Conservation (phyloP, 2,329 filamentous ascomycete genomes). For the Ophiostoma pallidulum region DNA sequence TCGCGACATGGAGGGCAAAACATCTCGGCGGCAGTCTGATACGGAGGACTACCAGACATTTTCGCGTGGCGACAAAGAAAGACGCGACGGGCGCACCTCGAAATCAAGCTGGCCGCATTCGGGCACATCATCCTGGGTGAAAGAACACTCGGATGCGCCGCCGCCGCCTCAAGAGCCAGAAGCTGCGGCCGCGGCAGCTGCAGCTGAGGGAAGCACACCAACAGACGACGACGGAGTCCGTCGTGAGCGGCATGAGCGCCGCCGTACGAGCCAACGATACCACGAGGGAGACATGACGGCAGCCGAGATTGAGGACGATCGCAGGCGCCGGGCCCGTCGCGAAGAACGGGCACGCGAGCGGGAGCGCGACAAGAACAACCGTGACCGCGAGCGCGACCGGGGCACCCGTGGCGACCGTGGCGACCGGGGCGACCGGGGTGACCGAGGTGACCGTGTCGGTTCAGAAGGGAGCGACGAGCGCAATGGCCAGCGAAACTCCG, state of each 20-base stretch:
- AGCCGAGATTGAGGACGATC: constrained; percentile 24
- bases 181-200: constrained; percentile 1
- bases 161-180: constrained; percentile 41
- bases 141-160: constrained; percentile 53
- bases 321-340: constrained; percentile 20
- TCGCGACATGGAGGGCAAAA: constrained; percentile 31
- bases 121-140: constrained; percentile 57
- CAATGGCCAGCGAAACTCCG: constrained; percentile 30
- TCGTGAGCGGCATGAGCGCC: constrained; percentile 37
- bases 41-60: constrained; percentile 36
- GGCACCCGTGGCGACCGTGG: constrained; percentile 17
- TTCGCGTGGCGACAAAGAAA: constrained; percentile 29
- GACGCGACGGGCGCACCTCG: constrained; percentile 18
- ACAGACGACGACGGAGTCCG: constrained; percentile 39
- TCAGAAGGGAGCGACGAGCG: constrained; percentile 28
- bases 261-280: constrained; percentile 33
- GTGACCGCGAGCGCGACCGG: constrained; percentile 13
- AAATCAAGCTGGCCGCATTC: constrained; percentile 49
- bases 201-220: constrained; percentile 22
- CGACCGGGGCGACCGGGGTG: constrained; percentile 18
- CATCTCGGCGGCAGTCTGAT: constrained; percentile 33
- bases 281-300: constrained; percentile 29
- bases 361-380: not conserved
- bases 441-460: constrained; percentile 20
- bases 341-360: constrained; percentile 22